These are phyloP conservation scores for Saturnispora hagleri DNA, from an alignment of 805 yeast genomes.

Conservation along the genomic window DNA sequence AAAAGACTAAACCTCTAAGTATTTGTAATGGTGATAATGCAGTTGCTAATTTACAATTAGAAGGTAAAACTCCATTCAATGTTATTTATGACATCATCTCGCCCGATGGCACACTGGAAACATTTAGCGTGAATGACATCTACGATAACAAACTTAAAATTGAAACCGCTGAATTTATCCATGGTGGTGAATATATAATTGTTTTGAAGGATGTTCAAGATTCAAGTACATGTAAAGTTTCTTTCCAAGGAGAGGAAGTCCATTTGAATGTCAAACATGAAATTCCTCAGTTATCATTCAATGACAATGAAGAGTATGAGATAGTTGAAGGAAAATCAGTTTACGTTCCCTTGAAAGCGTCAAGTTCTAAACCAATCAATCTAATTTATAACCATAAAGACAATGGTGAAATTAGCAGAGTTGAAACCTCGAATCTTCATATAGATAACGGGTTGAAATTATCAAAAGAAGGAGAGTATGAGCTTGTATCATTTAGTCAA, in stretches of 20 bases:
- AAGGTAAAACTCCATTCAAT: conserved; percentile 74
- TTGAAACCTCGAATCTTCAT: conserved; percentile 12
- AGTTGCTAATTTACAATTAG: conserved; percentile 47
- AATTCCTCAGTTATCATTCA: conserved; percentile 42
- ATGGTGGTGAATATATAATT: conserved; percentile 69
- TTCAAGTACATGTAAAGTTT: conserved; percentile 70
- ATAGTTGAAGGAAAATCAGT: conserved; percentile 56
- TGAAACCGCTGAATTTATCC: conserved; percentile 42
- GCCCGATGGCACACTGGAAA: conserved; percentile 36
- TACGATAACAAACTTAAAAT: conserved; percentile 31
- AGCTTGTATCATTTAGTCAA: conserved; percentile 30
- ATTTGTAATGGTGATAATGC: conserved; percentile 28
- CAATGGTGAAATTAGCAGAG: conserved; percentile 12
- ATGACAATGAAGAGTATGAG: conserved; percentile 22
- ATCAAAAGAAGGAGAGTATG: conserved; percentile 35
- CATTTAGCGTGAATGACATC: conserved; percentile 35
- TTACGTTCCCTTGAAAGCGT: conserved; percentile 42
- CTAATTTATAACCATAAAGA: conserved; percentile 27
- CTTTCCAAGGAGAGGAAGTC: conserved; percentile 53
- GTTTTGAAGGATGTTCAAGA: conserved; percentile 61
- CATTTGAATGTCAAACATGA: conserved; percentile 61
- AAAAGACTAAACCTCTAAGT: conserved; percentile 14
- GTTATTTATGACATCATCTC: conserved; percentile 62
- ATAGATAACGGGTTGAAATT: conserved; percentile 26
- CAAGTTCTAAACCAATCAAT: conserved; percentile 23